These are phyloP conservation scores for Withania somnifera DNA, from an alignment of 305 asterid genomes.

Conservation along the genomic window DNA sequence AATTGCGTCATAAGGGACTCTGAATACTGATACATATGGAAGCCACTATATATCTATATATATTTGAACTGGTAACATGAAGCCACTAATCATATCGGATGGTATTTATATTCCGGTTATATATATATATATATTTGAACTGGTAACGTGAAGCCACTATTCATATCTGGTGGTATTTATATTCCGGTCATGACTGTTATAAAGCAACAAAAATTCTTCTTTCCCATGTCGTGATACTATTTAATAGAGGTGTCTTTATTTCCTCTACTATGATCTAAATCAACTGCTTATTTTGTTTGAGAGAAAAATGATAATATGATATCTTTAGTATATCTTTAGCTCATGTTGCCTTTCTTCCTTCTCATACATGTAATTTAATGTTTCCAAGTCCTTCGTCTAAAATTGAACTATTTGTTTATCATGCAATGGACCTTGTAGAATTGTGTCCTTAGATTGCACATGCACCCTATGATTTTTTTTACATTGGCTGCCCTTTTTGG, in stretches of 20 bases:
- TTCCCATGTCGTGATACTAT: not conserved
- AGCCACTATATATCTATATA: not conserved
- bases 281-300: not conserved
- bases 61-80: not conserved
- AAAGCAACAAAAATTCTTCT: not conserved
- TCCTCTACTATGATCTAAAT: not conserved
- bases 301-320: not conserved
- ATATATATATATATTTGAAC: not conserved
- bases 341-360: not conserved
- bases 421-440: not conserved
- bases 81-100: not conserved
- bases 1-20: not conserved
- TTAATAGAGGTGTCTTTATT: not conserved
- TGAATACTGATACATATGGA: not conserved
- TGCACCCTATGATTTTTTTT: not conserved
- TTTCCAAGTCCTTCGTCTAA: not conserved
- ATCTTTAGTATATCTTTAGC: not conserved
- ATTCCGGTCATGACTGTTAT: not conserved
- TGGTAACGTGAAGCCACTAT: not conserved
- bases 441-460: not conserved
- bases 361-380: not conserved
- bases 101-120: not conserved
- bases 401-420: not conserved
- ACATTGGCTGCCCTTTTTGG: not conserved
- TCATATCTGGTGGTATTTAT: not conserved